Conservation (phyloP, 768 basidiomycete genomes). For the Amanita brunnescens region DNA sequence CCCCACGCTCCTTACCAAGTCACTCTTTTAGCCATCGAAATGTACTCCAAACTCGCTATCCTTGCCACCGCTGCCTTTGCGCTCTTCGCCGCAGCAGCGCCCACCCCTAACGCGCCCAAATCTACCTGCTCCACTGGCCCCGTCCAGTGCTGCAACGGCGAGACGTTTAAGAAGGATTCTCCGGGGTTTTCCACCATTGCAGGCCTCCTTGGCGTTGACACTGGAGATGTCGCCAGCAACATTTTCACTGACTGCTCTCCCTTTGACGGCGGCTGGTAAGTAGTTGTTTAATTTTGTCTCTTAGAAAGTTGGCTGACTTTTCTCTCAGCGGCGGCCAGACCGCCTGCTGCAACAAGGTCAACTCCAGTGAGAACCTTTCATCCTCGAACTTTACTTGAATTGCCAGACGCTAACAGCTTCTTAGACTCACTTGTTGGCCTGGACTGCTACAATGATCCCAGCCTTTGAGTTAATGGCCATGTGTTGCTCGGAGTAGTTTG, state of each 20-base stretch:
- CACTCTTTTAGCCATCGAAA: constrained; percentile 7
- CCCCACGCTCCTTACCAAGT: constrained; percentile 1
- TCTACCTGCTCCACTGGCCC: constrained; percentile 22
- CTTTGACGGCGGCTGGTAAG: constrained; percentile 15
- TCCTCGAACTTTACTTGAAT: neutral
- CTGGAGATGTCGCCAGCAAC: constrained; percentile 9
- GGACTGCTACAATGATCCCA: constrained; percentile 23
- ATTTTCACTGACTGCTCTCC: constrained; percentile 18
- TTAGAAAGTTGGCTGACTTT: neutral
- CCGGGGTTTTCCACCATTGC: constrained; percentile 3
- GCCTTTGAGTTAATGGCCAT: constrained; percentile 10
- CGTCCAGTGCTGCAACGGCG: constrained; percentile 22
- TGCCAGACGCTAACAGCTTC: neutral
- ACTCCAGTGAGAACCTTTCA: constrained; percentile 16
- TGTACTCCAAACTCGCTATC: constrained; percentile 24
- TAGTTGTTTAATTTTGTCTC: no score
- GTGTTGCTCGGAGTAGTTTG: neutral
- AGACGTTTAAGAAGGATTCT: constrained; percentile 8
- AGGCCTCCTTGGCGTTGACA: constrained; percentile 6
- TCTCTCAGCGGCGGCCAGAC: constrained; percentile 10
- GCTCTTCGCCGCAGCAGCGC: constrained; percentile 21
- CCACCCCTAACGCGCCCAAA: constrained; percentile 11
- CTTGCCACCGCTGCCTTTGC: constrained; percentile 17
- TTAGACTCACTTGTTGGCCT: constrained; percentile 18
- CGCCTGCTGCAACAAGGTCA: constrained; percentile 19